These are phyloP conservation scores for Glycine soja DNA, from an alignment of 306 rosid genomes.

Conservation along the genomic window DNA sequence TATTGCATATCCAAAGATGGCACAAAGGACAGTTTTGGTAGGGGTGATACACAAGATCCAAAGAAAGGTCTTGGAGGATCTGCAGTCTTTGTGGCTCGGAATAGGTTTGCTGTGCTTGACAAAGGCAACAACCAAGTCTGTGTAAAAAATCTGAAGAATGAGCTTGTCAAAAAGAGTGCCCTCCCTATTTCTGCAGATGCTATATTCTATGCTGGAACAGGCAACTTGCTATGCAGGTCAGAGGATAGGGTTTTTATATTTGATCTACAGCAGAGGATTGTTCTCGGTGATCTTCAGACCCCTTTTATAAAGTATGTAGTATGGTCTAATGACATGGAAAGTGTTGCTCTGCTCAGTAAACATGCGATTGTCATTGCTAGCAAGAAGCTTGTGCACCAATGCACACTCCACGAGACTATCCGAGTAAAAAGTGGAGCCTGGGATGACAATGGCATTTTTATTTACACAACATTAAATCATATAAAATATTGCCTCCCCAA, in stretches of 20 bases:
- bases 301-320: slow-evolving; percentile 83
- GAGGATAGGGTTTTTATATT: slow-evolving; percentile 87
- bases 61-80: slow-evolving; percentile 95
- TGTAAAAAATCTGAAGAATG: slow-evolving; percentile 78
- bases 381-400: slow-evolving; percentile 90
- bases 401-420: slow-evolving; percentile 95
- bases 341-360: slow-evolving; percentile 92
- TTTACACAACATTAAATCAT: slow-evolving; percentile 88
- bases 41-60: slow-evolving; percentile 89
- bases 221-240: slow-evolving; percentile 83
- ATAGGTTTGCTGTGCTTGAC: slow-evolving; percentile 93
- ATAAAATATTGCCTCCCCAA: slow-evolving; percentile 90
- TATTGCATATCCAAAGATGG: slow-evolving; percentile 71
- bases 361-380: slow-evolving; percentile 86
- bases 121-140: slow-evolving; percentile 74
- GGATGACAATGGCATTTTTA: slow-evolving; percentile 96
- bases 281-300: slow-evolving; percentile 87
- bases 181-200: slow-evolving; percentile 84
- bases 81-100: slow-evolving; percentile 89
- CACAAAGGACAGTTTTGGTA: slow-evolving; percentile 63
- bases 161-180: slow-evolving; percentile 71
- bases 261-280: slow-evolving; percentile 80
- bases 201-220: slow-evolving; percentile 89
- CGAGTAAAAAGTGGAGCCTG: slow-evolving; percentile 97
- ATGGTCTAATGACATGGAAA: slow-evolving; percentile 93